Base-by-base conservation (phyloP, 192 early-diverging fungal species). In the Coemansia sp. region DNA sequence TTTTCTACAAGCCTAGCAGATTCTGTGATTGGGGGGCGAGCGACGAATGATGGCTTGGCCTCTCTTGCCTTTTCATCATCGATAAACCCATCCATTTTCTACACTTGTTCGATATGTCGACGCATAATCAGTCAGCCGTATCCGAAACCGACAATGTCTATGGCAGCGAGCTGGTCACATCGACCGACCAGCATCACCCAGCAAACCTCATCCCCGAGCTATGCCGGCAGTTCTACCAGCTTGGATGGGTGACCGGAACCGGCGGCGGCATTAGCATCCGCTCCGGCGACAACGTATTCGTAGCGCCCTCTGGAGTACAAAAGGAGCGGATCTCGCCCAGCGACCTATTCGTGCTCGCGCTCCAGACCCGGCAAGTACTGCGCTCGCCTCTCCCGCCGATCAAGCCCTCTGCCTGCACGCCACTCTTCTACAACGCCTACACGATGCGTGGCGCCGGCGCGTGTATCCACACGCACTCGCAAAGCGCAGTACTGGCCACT, bases 381-480 rank as follows among this genome's bases (percentile, higher is more conserved):
- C 88, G 92, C 14, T 75, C 91, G 21, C 97, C 95, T 19, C 62
- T 75, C 17, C 67, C 85, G 13, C 77, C 84, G 1, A 70, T 88
- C 36, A 96, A 93, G 70, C 94, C 92, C 29, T 95, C 94, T 1
- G 94, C 94, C 31, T 98, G 97, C 76, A 96, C 94, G 6, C 97
- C 97, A 6, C 84, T 98, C 29, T 98, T 98, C 75, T 95, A 91
- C 72, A 95, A 95, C 78, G 90, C 94, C 16, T 97, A 93, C 82
- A 88, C 89, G 27, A 80, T 94, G 86, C 87, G 93, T 29, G 74
- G 86, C 33, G 94, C 95, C 29, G 90, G 90, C 35, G 93, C 94
- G 4, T 97, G 95, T 84, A 95, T 98, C 73, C 95, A 98, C 75
- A 96, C 95, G 4, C 97, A 98, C 81, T 97, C 95, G 35, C 94